phyloP scores from a whole-genome alignment of 495 filamentous ascomycete species.

The Aspergillus ostianus region DNA sequence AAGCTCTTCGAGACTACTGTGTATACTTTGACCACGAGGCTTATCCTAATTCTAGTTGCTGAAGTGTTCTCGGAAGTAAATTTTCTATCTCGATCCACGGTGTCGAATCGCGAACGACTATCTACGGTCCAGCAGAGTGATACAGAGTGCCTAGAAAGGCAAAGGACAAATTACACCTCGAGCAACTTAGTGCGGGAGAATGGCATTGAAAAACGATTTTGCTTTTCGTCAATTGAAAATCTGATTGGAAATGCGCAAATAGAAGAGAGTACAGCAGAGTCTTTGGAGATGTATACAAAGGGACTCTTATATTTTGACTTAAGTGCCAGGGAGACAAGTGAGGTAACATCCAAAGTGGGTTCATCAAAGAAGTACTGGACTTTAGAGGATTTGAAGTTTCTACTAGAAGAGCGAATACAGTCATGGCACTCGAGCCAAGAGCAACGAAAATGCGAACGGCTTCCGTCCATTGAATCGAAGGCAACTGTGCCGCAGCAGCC shows the following conservation, averaged over 20 bases:
- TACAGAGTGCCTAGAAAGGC: background rate
- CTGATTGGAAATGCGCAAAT: conserved; percentile 1
- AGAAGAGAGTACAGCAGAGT: conserved; percentile 8
- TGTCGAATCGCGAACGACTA: background rate
- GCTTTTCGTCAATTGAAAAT: background rate
- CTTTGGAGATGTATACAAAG: conserved; percentile 18
- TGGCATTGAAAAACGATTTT: background rate
- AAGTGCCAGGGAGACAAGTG: background rate
- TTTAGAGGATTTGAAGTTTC: conserved; percentile 25
- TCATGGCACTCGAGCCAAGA: conserved; percentile 10
- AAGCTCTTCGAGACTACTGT: conserved; percentile 11
- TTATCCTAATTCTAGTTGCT: conserved; percentile 66
- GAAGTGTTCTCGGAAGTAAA: background rate
- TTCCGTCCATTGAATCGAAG: background rate
- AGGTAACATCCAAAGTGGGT: background rate
- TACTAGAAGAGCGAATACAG: conserved; percentile 22
- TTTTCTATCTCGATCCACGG: background rate
- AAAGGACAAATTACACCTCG: background rate
- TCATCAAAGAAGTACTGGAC: conserved; percentile 18
- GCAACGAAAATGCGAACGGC: conserved; percentile 6
- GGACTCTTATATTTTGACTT: conserved; percentile 21
- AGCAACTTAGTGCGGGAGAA: background rate
- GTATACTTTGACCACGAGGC: conserved; percentile 52
- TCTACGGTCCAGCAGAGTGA: background rate
- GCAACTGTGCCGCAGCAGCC: background rate